These are phyloP conservation scores for Fusarium sp. DNA, from an alignment of 2,329 filamentous ascomycete genomes.

Conservation along the genomic window DNA sequence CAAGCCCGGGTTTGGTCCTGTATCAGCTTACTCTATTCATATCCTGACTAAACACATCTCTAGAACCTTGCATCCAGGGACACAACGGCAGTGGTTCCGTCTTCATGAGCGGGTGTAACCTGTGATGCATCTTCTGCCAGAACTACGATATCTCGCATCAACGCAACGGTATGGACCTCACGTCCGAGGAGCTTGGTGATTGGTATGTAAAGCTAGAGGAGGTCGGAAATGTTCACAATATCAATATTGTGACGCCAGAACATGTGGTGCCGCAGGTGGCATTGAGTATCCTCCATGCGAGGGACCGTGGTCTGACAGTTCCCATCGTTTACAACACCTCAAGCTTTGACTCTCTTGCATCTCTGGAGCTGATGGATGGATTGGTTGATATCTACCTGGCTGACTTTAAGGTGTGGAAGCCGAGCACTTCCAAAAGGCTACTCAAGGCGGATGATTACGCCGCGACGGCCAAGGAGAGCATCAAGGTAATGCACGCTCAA, in stretches of 20 bases:
- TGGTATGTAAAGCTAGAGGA: slow-evolving; percentile 89
- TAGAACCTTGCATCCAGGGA: slow-evolving; percentile 84
- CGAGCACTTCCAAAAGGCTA: slow-evolving; percentile 74
- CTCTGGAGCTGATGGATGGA: slow-evolving; percentile 79
- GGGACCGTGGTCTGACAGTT: slow-evolving; percentile 75
- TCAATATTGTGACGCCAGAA: slow-evolving; percentile 89
- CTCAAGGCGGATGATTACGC: slow-evolving; percentile 85
- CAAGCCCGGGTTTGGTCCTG: background rate
- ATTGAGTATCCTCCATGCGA: slow-evolving; percentile 79
- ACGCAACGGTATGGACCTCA: slow-evolving; percentile 83
- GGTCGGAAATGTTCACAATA: slow-evolving; percentile 86
- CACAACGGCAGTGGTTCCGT: slow-evolving; percentile 84
- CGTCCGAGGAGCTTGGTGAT: slow-evolving; percentile 81
- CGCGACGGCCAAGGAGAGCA: slow-evolving; percentile 78
- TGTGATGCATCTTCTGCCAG: slow-evolving; percentile 83
- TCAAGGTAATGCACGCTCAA: slow-evolving; percentile 83
- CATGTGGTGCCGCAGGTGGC: slow-evolving; percentile 89
- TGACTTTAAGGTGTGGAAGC: slow-evolving; percentile 87
- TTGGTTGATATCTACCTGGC: slow-evolving; percentile 89
- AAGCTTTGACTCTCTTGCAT: slow-evolving; percentile 81
- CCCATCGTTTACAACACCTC: slow-evolving; percentile 90
- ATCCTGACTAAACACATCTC: slow-evolving; percentile 9
- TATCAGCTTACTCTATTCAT: slow-evolving; percentile 1
- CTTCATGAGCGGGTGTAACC: slow-evolving; percentile 82
- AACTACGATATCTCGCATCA: slow-evolving; percentile 88